Evolutionary conservation across 768 basidiomycete species (phyloP).

Genomic region (Trametes gibbosa): DNA sequence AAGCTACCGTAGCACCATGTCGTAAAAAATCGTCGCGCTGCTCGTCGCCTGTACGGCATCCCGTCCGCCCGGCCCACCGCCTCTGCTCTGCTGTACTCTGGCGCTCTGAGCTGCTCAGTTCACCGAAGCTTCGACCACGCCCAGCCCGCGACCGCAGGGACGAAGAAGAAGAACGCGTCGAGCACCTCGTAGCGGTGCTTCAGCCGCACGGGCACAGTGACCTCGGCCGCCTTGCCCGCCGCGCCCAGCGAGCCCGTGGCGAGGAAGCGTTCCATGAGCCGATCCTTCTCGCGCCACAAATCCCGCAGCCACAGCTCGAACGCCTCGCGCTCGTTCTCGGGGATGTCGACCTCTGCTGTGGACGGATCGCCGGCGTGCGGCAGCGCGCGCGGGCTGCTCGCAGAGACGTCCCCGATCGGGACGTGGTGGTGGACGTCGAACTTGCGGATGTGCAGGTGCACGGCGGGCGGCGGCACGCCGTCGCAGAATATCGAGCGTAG

Average conservation of each 20-base stretch:
- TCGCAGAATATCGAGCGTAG: constrained; percentile 84
- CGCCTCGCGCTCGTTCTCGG: constrained; percentile 31
- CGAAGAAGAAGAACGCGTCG: constrained; percentile 70
- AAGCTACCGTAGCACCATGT: background rate
- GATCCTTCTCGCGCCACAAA: constrained; percentile 86
- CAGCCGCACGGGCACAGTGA: constrained; percentile 62
- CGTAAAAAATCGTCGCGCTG: constrained; percentile 1
- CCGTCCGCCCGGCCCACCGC: no score
- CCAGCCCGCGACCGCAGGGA: constrained; percentile 40
- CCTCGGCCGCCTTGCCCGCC: constrained; percentile 8
- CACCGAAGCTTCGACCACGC: constrained; percentile 24
- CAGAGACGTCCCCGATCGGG: constrained; percentile 63
- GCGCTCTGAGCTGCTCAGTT: background rate
- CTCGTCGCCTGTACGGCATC: background rate
- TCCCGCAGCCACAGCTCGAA: constrained; percentile 86
- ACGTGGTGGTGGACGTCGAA: constrained; percentile 66
- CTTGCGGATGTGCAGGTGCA: constrained; percentile 85
- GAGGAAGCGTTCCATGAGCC: constrained; percentile 64
- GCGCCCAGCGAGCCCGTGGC: constrained; percentile 33
- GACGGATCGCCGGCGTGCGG: constrained; percentile 22
- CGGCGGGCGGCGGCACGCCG: constrained; percentile 74
- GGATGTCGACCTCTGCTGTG: constrained; percentile 27
- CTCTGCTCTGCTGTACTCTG: no score
- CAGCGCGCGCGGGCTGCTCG: constrained; percentile 32
- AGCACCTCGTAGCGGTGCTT: constrained; percentile 52